phyloP scores from a whole-genome alignment of 805 yeast genomes.

The Yarrowia porcina region DNA sequence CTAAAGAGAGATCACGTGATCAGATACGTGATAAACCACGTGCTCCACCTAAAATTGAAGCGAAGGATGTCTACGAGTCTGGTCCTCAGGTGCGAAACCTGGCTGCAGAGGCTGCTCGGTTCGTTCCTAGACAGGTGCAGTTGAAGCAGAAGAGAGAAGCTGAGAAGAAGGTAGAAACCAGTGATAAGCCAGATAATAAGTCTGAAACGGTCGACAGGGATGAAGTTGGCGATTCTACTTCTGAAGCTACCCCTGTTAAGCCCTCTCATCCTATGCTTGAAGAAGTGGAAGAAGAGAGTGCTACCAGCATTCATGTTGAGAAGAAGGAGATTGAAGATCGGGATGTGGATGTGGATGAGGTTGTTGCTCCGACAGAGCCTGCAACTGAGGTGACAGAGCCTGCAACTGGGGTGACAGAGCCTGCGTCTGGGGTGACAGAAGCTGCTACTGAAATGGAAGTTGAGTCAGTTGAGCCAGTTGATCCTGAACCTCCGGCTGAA shows the following conservation, averaged over 20 bases:
- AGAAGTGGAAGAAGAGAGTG: not conserved
- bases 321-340: not conserved
- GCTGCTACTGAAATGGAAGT: no score
- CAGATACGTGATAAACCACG: not conserved
- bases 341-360: not conserved
- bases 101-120: slow-evolving; percentile 14
- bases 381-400: not conserved
- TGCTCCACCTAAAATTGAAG: not conserved
- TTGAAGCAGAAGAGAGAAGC: not conserved
- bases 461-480: not conserved
- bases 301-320: slow-evolving; percentile 10
- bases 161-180: not conserved
- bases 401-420: no score
- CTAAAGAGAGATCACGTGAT: not conserved
- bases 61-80: slow-evolving; percentile 8
- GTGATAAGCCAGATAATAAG: no score
- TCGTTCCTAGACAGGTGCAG: slow-evolving; percentile 16
- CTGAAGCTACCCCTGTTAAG: not conserved
- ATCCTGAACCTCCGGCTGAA: not conserved
- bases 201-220: no score
- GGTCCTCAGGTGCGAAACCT: slow-evolving; percentile 13
- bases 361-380: not conserved
- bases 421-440: not conserved
- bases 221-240: not conserved
- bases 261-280: not conserved